Percentiles rank a stretch among this genome's conserved stretches.
Evolutionary conservation across 371 early-diverging fungal species (phyloP).

Genomic region (Smittium mucronatum): DNA sequence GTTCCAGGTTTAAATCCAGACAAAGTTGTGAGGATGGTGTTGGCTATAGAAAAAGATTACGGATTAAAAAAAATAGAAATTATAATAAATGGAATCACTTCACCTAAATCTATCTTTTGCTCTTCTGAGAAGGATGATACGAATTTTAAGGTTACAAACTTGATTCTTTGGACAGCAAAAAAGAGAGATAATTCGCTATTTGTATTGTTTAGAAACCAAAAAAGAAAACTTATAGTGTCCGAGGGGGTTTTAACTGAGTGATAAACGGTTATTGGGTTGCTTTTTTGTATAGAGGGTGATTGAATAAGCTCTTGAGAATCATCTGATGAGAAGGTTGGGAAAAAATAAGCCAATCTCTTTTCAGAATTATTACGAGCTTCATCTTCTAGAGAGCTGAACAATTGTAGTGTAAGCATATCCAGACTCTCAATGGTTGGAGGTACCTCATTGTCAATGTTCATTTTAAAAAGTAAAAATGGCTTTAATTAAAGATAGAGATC

Average conservation of each 20-base stretch:
- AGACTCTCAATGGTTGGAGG: constrained; percentile 32
- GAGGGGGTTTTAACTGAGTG: constrained; percentile 47
- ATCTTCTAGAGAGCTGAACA: constrained; percentile 39
- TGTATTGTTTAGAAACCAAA: constrained; percentile 54
- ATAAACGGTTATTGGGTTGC: constrained; percentile 33
- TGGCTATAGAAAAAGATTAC: not conserved
- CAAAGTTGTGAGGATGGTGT: constrained; percentile 12
- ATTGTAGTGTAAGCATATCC: constrained; percentile 29
- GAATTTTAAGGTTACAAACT: constrained; percentile 53
- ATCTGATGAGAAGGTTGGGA: constrained; percentile 63
- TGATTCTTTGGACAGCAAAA: constrained; percentile 53
- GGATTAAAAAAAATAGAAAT: not conserved
- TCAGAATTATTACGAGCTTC: constrained; percentile 54
- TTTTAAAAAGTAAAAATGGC: not conserved
- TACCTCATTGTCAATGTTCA: constrained; percentile 4
- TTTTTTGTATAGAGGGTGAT: constrained; percentile 15
- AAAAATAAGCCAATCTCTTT: constrained; percentile 55
- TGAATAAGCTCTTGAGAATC: constrained; percentile 36
- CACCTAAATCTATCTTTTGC: constrained; percentile 53
- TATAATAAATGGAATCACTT: constrained; percentile 12
- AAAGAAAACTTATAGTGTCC: constrained; percentile 52
- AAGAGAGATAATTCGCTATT: constrained; percentile 56
- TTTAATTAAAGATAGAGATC: too few species aligned
- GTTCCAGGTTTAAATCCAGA: constrained; percentile 32
- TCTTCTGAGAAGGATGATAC: constrained; percentile 47